A percentile compares a stretch with the other conserved stretches of the same genome.
Evolutionary conservation across 495 filamentous ascomycete genomes (phyloP).

Genomic region (Chaetomium cochliodes): DNA sequence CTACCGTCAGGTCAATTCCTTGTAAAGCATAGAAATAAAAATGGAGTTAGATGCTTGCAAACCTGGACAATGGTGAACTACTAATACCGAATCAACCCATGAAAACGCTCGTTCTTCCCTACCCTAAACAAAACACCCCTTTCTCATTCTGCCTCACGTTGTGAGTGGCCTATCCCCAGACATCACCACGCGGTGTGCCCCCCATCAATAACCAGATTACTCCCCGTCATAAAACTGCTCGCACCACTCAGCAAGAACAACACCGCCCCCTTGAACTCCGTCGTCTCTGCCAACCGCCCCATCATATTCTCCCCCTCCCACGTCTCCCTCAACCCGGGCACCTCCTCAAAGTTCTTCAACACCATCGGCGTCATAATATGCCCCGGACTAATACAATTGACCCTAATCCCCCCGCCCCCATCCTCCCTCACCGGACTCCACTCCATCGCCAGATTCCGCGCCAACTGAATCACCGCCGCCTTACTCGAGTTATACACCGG

Average conservation of each 20-base stretch:
- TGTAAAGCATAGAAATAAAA: too few relatives aligned
- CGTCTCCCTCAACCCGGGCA: constrained; percentile 55
- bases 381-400: constrained; percentile 66
- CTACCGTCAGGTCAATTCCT: too few relatives aligned
- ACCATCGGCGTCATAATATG: constrained; percentile 76
- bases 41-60: too few relatives aligned
- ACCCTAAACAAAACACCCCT: too few relatives aligned
- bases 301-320: constrained; percentile 74
- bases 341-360: constrained; percentile 61
- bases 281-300: constrained; percentile 58
- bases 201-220: constrained; percentile 60
- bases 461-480: constrained; percentile 66
- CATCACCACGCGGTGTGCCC: constrained; percentile 54
- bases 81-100: too few relatives aligned
- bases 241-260: constrained; percentile 59
- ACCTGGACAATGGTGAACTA: too few relatives aligned
- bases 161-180: too few relatives aligned
- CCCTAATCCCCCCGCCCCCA: constrained; percentile 57
- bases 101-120: not conserved
- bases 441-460: constrained; percentile 66
- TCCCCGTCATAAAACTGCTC: constrained; percentile 70
- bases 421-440: constrained; percentile 54
- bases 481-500: constrained; percentile 71
- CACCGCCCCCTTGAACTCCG: constrained; percentile 66
- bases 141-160: too few relatives aligned